Conservation (phyloP, 192 early-diverging fungal species). For the Entomortierella parvispora region DNA sequence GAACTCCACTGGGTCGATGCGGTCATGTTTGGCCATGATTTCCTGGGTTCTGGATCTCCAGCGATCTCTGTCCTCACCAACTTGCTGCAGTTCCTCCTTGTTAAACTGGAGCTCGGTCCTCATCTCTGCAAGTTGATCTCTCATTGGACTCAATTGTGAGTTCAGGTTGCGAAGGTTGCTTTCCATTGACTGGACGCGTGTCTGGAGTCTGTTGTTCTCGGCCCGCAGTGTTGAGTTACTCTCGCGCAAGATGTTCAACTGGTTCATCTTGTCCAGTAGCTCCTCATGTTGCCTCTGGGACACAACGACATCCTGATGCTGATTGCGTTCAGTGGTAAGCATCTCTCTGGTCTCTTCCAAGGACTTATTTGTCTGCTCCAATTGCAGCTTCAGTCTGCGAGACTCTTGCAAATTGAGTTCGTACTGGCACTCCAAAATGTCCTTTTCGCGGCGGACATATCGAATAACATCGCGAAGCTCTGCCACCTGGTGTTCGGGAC, state of each 20-base stretch:
- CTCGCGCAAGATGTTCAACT: conserved; percentile 76
- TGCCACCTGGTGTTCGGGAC: conserved; percentile 22
- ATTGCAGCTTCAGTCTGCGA: conserved; percentile 70
- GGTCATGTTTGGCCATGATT: conserved; percentile 80
- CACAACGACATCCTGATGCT: conserved; percentile 54
- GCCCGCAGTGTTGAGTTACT: conserved; percentile 78
- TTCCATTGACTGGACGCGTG: conserved; percentile 54
- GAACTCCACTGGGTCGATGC: conserved; percentile 84
- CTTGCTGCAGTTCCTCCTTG: conserved; percentile 59
- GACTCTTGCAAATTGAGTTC: conserved; percentile 74
- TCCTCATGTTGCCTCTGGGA: conserved; percentile 67
- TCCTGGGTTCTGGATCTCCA: conserved; percentile 80
- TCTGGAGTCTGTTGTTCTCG: conserved; percentile 59
- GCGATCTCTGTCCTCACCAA: conserved; percentile 70
- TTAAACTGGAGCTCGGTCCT: conserved; percentile 70
- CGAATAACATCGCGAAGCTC: conserved; percentile 70
- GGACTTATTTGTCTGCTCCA: conserved; percentile 69
- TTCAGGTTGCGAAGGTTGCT: conserved; percentile 50
- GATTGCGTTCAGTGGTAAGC: conserved; percentile 62
- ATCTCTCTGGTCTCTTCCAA: conserved; percentile 73
- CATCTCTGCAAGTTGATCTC: conserved; percentile 68
- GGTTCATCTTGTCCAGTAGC: conserved; percentile 73
- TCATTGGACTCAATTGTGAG: conserved; percentile 60
- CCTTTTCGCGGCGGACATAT: conserved; percentile 78
- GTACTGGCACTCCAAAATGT: conserved; percentile 73